A percentile compares a stretch with the other conserved stretches of the same genome.
Conservation (phyloP, 2,329 filamentous ascomycete genomes). For the Alternaria consortialis region DNA sequence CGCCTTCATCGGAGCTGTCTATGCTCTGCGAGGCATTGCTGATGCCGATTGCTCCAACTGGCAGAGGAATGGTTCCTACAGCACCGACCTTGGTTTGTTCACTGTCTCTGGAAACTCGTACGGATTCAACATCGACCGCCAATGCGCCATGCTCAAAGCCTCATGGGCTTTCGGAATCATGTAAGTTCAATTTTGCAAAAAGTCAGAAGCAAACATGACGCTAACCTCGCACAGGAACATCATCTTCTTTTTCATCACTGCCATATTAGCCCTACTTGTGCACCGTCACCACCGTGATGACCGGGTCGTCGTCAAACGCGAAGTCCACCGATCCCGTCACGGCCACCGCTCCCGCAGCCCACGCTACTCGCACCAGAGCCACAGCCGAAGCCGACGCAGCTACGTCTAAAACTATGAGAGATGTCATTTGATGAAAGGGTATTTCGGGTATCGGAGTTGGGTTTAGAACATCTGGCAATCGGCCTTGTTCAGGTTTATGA, state of each 20-base stretch:
- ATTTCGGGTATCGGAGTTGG: slow-evolving; percentile 7
- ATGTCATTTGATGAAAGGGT: neutral
- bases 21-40: slow-evolving; percentile 65
- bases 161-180: slow-evolving; percentile 91
- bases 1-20: slow-evolving; percentile 69
- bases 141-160: slow-evolving; percentile 92
- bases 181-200: slow-evolving; percentile 54
- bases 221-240: slow-evolving; percentile 48
- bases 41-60: slow-evolving; percentile 74
- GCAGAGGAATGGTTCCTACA: slow-evolving; percentile 60
- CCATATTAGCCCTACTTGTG: slow-evolving; percentile 69
- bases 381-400: slow-evolving; percentile 51
- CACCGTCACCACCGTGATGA: slow-evolving; percentile 57
- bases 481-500: slow-evolving; percentile 20
- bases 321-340: slow-evolving; percentile 58
- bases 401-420: slow-evolving; percentile 39
- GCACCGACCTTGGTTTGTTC: slow-evolving; percentile 68
- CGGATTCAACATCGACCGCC: slow-evolving; percentile 71
- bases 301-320: slow-evolving; percentile 63
- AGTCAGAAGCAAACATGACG: neutral
- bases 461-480: slow-evolving; percentile 2
- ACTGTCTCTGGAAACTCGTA: slow-evolving; percentile 62
- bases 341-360: slow-evolving; percentile 52
- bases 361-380: slow-evolving; percentile 44
- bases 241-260: slow-evolving; percentile 51